Base-by-base conservation (phyloP, 225 moss, liverwort and hornwort genomes). In the Straminergon stramineum region DNA sequence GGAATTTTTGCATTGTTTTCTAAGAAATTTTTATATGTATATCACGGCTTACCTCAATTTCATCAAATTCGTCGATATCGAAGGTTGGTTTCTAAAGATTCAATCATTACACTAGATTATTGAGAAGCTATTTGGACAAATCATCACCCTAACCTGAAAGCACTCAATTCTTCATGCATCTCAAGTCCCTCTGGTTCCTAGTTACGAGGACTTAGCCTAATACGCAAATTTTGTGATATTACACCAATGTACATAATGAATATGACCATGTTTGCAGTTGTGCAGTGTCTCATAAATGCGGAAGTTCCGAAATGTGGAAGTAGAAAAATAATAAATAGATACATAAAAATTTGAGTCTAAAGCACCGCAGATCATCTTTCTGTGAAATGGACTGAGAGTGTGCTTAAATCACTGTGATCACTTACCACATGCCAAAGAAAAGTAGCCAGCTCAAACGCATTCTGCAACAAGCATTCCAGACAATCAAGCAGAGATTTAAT, bases 371-470 rank as follows among this genome's bases (percentile, higher is more conserved):
- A 32, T 31, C 26, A 51, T 75, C 75, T 7, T 32, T 13, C 7
- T 52, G 21, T 76, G 13, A 76, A 53, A 22, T 21, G 75, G 51
- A 52, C 31, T 76, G 12, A 75, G 18, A 32, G 34, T 48, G 2
- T 52, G 7, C 52, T 76, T 52, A 34, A 34, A 51, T 76, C 7
- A 76, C 34, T 69, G 24, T 52, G 58, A 18, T 82, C 21, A 64
- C 94, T 90, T 76, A 95, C 95, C 31, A 51, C n/a, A 76, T 88
- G 94, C 90, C 94, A 93, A 30, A 95, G 37, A 79, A 96, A 95
- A 15, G 94, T 91, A 66, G 94, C 93, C 35, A 93, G 65, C 88
- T 94, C 95, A 87, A 95, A 95, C 26, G 95, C 94, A 88, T 94
- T 95, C 80, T 94, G 91, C 84, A 75, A 14, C 52, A 34, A 76